Base-by-base conservation (phyloP, 257 asterid genomes). In the Penstemon davidsonii region DNA sequence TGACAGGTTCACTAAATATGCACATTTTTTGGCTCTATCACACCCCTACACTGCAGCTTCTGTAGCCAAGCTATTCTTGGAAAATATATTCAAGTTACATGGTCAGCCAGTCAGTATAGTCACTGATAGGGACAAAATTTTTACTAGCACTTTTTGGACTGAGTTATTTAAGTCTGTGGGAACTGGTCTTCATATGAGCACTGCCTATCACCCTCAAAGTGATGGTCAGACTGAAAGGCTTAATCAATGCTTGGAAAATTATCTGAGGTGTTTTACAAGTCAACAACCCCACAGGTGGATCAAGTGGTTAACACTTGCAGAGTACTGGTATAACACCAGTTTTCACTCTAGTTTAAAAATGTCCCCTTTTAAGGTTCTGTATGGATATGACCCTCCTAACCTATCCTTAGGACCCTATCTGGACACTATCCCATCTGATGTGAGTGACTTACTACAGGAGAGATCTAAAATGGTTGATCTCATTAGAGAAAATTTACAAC, bases 281-380 rank as follows among this genome's bases (percentile, higher is more conserved):
- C 25, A 19, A 19, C 25, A 19, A 19, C 25, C 25, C 25, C 25
- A 19, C 1, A 19, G 1, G 1, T 19, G 55, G 55, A 2, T 3
- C 3, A 44, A 9, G 8, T 62, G 67, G 42, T 5, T 44, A 7
- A 1, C 8, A 0, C 7, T 44, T 1, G 43, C 67, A 1, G 55
- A 62, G 12, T 62, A 8, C 8, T 62, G 55, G 67, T 62, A 44
- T n/a, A 44, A 62, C 8, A 43, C 67, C 9, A 62, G 9, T 7
- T 62, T 13, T 10, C 55, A 62, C 12, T 6, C 53, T 2, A 36
- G 44, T 1, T 0, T 57, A 3, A 10, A 45, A 2, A 9, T 9
- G 4, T 5, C 55, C 0, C 55, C 67, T 3, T 62, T 62, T 25
- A 6, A 12, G 25, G 63, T 19, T 4, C 46, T 58, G 3, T 37